These are phyloP conservation scores for Trametes versicolor DNA, from an alignment of 1,284 basidiomycete genomes.

Conservation along the genomic window DNA sequence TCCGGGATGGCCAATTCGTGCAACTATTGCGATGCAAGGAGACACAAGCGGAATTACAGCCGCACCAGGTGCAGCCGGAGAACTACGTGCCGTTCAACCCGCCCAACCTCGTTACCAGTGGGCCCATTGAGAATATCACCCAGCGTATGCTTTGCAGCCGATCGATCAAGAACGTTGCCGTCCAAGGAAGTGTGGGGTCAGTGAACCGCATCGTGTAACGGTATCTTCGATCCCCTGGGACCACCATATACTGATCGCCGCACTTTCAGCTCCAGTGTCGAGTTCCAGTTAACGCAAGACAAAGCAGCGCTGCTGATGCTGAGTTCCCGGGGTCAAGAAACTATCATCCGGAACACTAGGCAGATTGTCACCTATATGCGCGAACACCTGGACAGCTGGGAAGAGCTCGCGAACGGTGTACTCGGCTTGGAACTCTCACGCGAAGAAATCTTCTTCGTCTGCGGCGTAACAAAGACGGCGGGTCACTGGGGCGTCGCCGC, in stretches of 20 bases:
- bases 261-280: constrained; percentile 12
- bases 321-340: constrained; percentile 8
- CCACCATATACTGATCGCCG: background rate
- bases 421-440: constrained; percentile 25
- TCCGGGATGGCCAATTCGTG: constrained; percentile 32
- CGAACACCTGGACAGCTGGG: constrained; percentile 34
- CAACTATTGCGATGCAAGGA: constrained; percentile 35
- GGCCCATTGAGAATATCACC: constrained; percentile 11
- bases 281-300: constrained; percentile 24
- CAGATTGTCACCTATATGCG: constrained; percentile 30
- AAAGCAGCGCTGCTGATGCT: constrained; percentile 26
- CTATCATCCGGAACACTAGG: constrained; percentile 19
- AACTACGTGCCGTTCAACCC: constrained; percentile 22
- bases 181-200: too few species aligned
- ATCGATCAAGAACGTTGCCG: constrained; percentile 16
- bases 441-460: constrained; percentile 38
- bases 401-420: constrained; percentile 26
- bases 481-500: constrained; percentile 32
- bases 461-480: constrained; percentile 39
- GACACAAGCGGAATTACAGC: background rate
- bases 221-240: too few species aligned
- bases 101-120: constrained; percentile 10
- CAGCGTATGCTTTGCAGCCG: constrained; percentile 25
- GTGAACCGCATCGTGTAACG: too few species aligned
- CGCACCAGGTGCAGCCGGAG: constrained; percentile 14